Percentiles rank a stretch among this genome's conserved stretches.
Evolutionary conservation across 2,329 filamentous ascomycete species (phyloP).

Genomic region (Trichophyton simii): DNA sequence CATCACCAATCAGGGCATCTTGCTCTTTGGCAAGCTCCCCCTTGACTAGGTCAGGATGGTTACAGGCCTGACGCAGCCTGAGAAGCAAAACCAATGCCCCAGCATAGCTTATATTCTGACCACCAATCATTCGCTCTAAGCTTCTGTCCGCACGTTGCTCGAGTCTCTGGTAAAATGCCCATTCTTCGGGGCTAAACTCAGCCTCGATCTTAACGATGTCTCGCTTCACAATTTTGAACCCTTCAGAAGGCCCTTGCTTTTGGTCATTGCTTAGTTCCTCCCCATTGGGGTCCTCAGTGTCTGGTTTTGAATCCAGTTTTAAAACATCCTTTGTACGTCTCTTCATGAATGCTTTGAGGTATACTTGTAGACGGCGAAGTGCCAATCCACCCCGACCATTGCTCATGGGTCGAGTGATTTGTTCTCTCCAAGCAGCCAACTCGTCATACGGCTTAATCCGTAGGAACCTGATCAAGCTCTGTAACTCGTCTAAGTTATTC

Average conservation of each 20-base stretch:
- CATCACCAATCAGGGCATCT: conserved; percentile 61
- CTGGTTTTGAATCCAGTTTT: conserved; percentile 70
- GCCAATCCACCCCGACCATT: conserved; percentile 79
- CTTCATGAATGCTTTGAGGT: conserved; percentile 93
- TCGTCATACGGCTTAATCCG: conserved; percentile 86
- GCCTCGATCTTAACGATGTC: conserved; percentile 72
- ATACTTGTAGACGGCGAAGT: conserved; percentile 70
- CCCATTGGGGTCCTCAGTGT: conserved; percentile 43
- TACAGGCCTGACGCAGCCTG: conserved; percentile 81
- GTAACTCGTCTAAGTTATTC: conserved; percentile 92
- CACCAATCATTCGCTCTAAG: conserved; percentile 77
- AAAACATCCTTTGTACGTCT: conserved; percentile 96
- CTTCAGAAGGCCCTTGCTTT: conserved; percentile 38
- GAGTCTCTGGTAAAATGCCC: conserved; percentile 71
- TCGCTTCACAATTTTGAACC: conserved; percentile 83
- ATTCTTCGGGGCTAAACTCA: conserved; percentile 66
- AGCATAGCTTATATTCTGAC: conserved; percentile 71
- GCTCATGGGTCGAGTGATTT: conserved; percentile 83
- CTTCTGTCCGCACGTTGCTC: conserved; percentile 76
- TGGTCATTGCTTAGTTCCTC: conserved; percentile 30
- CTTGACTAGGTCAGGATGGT: conserved; percentile 80
- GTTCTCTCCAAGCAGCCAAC: conserved; percentile 73
- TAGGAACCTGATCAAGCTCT: conserved; percentile 84
- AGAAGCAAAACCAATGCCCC: conserved; percentile 87
- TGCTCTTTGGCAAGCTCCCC: conserved; percentile 77